Evolutionary conservation across 2,329 filamentous ascomycete species (phyloP), one percentile per base, ranked within the genome.

Genomic region (Didymella keratinophila): DNA sequence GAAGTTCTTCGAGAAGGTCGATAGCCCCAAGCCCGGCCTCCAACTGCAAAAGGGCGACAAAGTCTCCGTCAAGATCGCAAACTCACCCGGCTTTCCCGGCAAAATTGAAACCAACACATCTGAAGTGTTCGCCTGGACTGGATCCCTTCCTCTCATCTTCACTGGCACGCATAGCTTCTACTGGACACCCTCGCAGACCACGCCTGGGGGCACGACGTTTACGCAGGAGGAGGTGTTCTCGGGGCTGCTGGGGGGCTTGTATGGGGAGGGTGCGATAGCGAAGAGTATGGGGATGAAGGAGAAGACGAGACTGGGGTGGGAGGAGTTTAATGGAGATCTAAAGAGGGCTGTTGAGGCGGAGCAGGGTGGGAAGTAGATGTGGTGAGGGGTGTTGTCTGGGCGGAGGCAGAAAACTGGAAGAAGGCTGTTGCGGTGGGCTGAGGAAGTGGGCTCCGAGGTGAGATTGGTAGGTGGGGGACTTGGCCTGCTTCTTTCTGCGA

Each of bases 201-300:
- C 52, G 0, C 62, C 62, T 0, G 60, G 61, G 0, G 65, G 65
- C 8, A 69, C 66, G 8, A 61, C 52, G 4, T 68, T 69, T n/a
- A 51, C 51, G 6, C 66, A 70, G 45, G 53, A 65, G 30, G 68
- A 70, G 27, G 42, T 14, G 2, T 70, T 70, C 23, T 56, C 51
- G 2, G 68, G 68, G 4, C 34, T 44, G 16, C n/a, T 70, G 32
- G 46, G 52, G 14, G 67, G 52, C n/a, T 6, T 62, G 20, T 14
- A 51, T 46, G 30, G 46, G 0, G 52, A 56, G 8, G 39, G 39
- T 7, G 11, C 6, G 10, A 41, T 59, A 16, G 67, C 54, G 7
- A 41, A 49, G 41, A 27, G 45, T 1, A 30, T n/a, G 41, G 50
- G 50, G 21, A 44, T 67, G 32, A 45, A 46, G 39, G 63, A 58